phyloP scores from a whole-genome alignment of 116 monocot genomes.

The Trichopus zeylanicus region DNA sequence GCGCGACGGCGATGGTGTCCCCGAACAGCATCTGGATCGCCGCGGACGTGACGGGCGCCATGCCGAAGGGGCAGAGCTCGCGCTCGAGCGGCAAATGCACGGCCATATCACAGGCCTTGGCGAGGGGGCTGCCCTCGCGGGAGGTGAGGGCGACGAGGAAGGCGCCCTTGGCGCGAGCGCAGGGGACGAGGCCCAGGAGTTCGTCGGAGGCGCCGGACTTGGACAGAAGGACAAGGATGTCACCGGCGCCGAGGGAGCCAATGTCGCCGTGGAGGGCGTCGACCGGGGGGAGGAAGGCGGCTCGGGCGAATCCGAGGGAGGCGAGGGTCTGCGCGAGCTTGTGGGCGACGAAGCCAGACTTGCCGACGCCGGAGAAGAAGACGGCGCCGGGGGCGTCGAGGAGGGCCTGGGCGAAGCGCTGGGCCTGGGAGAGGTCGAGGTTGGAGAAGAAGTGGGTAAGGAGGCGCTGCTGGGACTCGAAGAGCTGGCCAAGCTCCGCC shows the following conservation, averaged over 20 bases:
- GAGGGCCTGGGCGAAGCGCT: conserved; percentile 38
- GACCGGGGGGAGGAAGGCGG: conserved; percentile 55
- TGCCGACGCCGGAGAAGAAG: conserved; percentile 61
- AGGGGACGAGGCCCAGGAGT: conserved; percentile 57
- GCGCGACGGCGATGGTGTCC: conserved; percentile 66
- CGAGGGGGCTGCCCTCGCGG: conserved; percentile 33
- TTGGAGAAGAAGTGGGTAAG: conserved; percentile 62
- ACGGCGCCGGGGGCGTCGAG: conserved; percentile 42
- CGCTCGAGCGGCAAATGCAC: conserved; percentile 69
- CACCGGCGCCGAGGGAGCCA: conserved; percentile 41
- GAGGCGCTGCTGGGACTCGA: conserved; percentile 39
- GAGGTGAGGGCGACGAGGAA: conserved; percentile 55
- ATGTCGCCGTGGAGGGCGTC: conserved; percentile 91
- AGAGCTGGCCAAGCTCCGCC: conserved; percentile 27
- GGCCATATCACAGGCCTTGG: conserved; percentile 42
- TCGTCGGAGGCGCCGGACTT: conserved; percentile 82
- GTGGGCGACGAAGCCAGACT: conserved; percentile 68
- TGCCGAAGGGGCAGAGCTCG: conserved; percentile 82
- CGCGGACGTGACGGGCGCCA: conserved; percentile 77
- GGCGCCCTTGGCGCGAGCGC: conserved; percentile 63
- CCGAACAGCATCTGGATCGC: conserved; percentile 82
- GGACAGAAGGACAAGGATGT: conserved; percentile 64
- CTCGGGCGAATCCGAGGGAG: conserved; percentile 57
- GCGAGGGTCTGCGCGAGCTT: conserved; percentile 68
- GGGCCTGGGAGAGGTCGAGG: conserved; percentile 38